Base-by-base conservation (phyloP, 257 asterid genomes). In the Paraleonurus japonicus region DNA sequence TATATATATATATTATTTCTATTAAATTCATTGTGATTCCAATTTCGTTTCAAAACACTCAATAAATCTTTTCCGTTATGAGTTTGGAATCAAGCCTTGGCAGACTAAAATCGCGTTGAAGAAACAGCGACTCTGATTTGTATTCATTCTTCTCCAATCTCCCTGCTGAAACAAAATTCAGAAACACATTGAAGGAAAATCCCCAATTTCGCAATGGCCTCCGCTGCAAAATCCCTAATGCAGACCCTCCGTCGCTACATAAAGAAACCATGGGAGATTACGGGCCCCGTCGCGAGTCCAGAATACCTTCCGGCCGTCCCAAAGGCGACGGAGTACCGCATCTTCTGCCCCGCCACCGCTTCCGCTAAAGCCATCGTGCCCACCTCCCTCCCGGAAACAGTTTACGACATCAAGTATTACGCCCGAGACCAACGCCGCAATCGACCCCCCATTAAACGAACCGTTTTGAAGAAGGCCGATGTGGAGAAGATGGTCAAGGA, bases 391-490 rank as follows among this genome's bases (percentile, higher is more conserved):
- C 97, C 96, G 0, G 97, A 91, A 64, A 91, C 92, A 0, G 97
- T 94, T 6, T 95, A 72, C 81, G 99, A 91, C 70, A 94, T 94
- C 89, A 94, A 91, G 90, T 94, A 94, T 83, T 89, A 69, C 76
- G 35, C 90, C 41, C 89, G 98, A 24, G 97, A 94, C 59, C 97
- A 91, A 87, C 90, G 97, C 73, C 95, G 97, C 67, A 94, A 91
- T 51, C 90, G 95, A 2, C 92, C 96, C 1, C 95, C 96, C 0
- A 86, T 90, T 5, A 93, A 74, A 41, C 89, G 95, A 61, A 91
- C 99, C 15, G 3, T 88, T 35, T 61, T 89, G 80, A 87, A 81
- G 85, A 94, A 94, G 77, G 88, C 88, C 30, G 96, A 94, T 64
- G 83, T 89, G 67, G 90, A 80, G 87, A 88, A 81, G 84, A 84